Base-by-base conservation (phyloP, 257 asterid genomes). In the Solanum lycopersicoides region DNA sequence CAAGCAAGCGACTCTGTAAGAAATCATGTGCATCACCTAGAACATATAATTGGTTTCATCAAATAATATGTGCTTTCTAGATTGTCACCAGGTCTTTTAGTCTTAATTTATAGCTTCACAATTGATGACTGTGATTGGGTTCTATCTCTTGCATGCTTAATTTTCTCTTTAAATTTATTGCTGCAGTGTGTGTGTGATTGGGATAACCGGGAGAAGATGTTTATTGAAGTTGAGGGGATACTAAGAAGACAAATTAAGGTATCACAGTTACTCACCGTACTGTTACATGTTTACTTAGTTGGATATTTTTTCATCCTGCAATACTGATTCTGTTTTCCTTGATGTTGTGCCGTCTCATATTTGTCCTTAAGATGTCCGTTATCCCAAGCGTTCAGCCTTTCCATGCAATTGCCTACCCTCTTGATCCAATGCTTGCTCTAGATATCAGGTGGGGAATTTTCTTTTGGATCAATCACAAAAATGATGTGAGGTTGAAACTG, bases 351-450 rank as follows among this genome's bases (percentile, higher is more conserved):
- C 32, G n/a, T 41, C 41, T 37, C 13, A 10, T 42, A 39, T 66
- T 20, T 68, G 37, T 77, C 65, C 42, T 86, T 84, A 84, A 97
- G 99, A 93, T 93, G 96, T 94, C 98, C 59, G 92, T 97, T 88
- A 93, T 97, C 88, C 99, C 99, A 30, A 97, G 99, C 82, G 99
- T 97, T 92, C 99, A 96, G 89, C 99, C 99, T 86, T 97, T 97
- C 91, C 99, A 97, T 92, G 99, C 99, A 37, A 96, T 97, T 87
- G 99, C 99, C 20, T 97, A 96, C 91, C 99, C 99, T 66, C 98
- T 97, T 89, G 99, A 97, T 87, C 98, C 99, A 60, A 90, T 93
- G 88, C 99, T 97, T 5, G 98, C 99, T 77, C 92, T 96, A 77
- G 99, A 97, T 86, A 97, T 97, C 90, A 97, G 99, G 99, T 93